A percentile compares a stretch with the other conserved stretches of the same genome.
phyloP scores from a whole-genome alignment of 2,329 filamentous ascomycete genomes.

The Penicillium sp. region DNA sequence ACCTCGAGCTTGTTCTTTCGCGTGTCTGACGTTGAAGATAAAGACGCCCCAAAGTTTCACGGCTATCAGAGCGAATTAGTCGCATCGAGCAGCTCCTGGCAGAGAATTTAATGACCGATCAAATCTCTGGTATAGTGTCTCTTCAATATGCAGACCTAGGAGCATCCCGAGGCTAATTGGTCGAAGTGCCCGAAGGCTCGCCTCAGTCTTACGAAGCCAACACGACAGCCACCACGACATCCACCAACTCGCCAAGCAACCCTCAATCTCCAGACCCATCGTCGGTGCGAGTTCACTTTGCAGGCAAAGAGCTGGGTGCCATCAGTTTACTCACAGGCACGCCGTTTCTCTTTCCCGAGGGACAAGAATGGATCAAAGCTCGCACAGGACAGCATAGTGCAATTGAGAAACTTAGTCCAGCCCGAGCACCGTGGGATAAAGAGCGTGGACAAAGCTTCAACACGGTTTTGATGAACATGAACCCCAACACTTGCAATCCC shows the following conservation, averaged over 20 bases:
- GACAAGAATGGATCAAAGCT: slow-evolving; percentile 50
- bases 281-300: slow-evolving; percentile 47
- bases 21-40: background rate
- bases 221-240: slow-evolving; percentile 15
- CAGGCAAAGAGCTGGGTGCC: slow-evolving; percentile 48
- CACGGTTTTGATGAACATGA: slow-evolving; percentile 19
- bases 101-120: slow-evolving; percentile 27
- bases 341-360: slow-evolving; percentile 50
- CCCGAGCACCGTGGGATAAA: slow-evolving; percentile 37
- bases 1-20: background rate
- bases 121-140: slow-evolving; percentile 20
- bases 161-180: background rate
- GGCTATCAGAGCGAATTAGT: slow-evolving; percentile 41
- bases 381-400: slow-evolving; percentile 43
- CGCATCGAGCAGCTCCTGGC: slow-evolving; percentile 42
- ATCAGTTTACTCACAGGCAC: slow-evolving; percentile 51
- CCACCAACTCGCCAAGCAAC: slow-evolving; percentile 19
- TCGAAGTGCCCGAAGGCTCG: slow-evolving; percentile 5
- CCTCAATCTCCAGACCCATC: slow-evolving; percentile 23
- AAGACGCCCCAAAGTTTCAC: slow-evolving; percentile 27
- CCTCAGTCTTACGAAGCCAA: slow-evolving; percentile 4
- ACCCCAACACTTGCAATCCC: slow-evolving; percentile 17
- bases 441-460: slow-evolving; percentile 27
- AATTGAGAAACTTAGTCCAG: slow-evolving; percentile 30
- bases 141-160: background rate